Evolutionary conservation across 2,329 filamentous ascomycete genomes (phyloP).

Genomic region (Clarireedia sp.): DNA sequence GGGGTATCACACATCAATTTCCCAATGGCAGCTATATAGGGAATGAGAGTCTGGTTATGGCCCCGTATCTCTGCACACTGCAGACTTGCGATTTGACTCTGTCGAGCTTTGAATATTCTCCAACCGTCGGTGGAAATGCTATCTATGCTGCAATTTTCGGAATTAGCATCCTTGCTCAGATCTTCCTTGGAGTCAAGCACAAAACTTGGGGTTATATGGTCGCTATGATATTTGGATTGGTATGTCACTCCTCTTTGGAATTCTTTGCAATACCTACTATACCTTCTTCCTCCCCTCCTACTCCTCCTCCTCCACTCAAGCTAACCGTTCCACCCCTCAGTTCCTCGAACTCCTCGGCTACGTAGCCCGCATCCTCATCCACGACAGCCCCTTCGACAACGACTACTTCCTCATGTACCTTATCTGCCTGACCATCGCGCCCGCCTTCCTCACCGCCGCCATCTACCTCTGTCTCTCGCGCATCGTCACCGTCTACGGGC

Average conservation of each 20-base stretch:
- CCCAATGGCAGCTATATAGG: conserved; percentile 15
- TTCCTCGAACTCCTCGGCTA: conserved; percentile 38
- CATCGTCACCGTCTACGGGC: conserved; percentile 35
- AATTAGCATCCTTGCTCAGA: conserved; percentile 34
- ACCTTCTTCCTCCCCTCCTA: background rate
- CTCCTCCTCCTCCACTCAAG: background rate
- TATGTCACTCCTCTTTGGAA: conserved; percentile 17
- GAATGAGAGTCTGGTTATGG: conserved; percentile 20
- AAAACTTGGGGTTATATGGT: conserved; percentile 48
- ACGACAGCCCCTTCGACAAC: conserved; percentile 46
- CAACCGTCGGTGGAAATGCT: conserved; percentile 47
- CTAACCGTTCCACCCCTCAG: background rate
- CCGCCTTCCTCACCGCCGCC: conserved; percentile 49
- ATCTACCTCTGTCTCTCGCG: conserved; percentile 54
- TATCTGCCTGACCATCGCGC: conserved; percentile 38
- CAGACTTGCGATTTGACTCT: conserved; percentile 41
- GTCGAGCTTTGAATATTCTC: conserved; percentile 49
- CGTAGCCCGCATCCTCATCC: conserved; percentile 42
- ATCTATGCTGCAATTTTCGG: conserved; percentile 46
- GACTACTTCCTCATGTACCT: conserved; percentile 51
- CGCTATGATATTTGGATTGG: conserved; percentile 41
- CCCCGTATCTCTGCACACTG: conserved; percentile 23
- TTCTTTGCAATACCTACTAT: background rate
- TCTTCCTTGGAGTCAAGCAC: conserved; percentile 41
- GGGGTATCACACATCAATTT: conserved; percentile 11